A percentile compares a stretch with the other conserved stretches of the same genome.
Evolutionary conservation across 2,329 filamentous ascomycete species (phyloP).

Genomic region (Stemphylium lycopersici): DNA sequence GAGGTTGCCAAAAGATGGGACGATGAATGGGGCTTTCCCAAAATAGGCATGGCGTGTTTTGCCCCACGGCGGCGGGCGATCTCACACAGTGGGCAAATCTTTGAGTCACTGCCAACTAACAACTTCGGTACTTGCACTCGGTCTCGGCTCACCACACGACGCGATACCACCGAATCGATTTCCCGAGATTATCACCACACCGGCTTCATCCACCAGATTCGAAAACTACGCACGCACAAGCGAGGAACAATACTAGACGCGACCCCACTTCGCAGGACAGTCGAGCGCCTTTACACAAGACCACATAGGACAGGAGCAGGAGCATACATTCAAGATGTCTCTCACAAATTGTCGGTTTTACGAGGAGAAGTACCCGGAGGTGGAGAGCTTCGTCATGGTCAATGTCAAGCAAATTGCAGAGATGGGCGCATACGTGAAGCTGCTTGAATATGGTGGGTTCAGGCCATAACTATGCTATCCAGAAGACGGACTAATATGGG

Average conservation of each 20-base stretch:
- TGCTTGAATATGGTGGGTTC: slow-evolving; percentile 78
- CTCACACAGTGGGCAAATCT: slow-evolving; percentile 34
- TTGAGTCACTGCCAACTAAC: slow-evolving; percentile 28
- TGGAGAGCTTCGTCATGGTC: slow-evolving; percentile 99
- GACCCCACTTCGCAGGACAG: slow-evolving; percentile 9
- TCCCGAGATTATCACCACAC: neutral
- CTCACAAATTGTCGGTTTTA: slow-evolving; percentile 97
- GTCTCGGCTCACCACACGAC: slow-evolving; percentile 1
- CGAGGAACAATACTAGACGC: neutral
- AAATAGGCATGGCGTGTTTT: slow-evolving; percentile 3
- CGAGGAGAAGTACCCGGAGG: slow-evolving; percentile 96
- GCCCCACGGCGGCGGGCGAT: slow-evolving; percentile 24
- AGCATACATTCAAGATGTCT: slow-evolving; percentile 70
- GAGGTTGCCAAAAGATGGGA: neutral
- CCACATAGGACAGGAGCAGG: slow-evolving; percentile 14
- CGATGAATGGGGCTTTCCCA: neutral
- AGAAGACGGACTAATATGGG: slow-evolving; percentile 8
- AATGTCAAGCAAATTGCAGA: slow-evolving; percentile 99
- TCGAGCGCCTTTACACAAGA: slow-evolving; percentile 9
- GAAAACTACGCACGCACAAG: neutral
- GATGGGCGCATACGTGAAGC: slow-evolving; percentile 99
- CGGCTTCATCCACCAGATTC: neutral
- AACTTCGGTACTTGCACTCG: slow-evolving; percentile 7
- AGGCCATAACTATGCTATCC: neutral
- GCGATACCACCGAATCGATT: neutral